Base-by-base conservation (phyloP, 257 asterid genomes). In the Petunia secreta region DNA sequence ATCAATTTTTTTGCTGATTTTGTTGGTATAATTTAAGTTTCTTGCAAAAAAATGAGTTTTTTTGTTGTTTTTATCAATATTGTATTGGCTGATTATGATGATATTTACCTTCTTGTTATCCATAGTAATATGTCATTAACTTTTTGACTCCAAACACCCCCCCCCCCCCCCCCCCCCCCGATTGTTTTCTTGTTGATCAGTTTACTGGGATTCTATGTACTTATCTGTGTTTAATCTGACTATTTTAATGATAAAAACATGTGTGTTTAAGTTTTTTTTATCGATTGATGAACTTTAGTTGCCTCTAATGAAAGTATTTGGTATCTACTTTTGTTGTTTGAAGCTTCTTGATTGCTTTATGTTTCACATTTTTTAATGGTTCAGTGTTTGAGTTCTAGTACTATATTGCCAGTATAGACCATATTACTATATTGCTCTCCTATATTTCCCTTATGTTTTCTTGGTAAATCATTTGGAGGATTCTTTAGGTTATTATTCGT, bases 241-340 rank as follows among this genome's bases (percentile, higher is more conserved):
- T 25, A 25, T 25, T 25, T 25, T 25, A 25, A 25, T 25, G 25
- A 25, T 25, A 25, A 25, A 25, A 25, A 25, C 25, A 25, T 25
- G 25, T 25, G 25, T 25, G 25, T 25, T 25, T 25, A 25, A 73
- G 2, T 50, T 73, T 73, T 50, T 73, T 50, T n/a, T n/a, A n/a
- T n/a, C n/a, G 44, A 71, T 6, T 50, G 77, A 34, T 13, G 39
- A 48, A 34, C 77, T 50, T 50, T 73, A 50, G 16, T 6, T 73
- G 62, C 60, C 44, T 73, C 46, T 0, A 44, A 73, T 73, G 62
- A 50, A 34, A 73, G 43, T 73, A 25, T 50, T 50, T 73, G 62
- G 78, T 50, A 73, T 73, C 78, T 11, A 34, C 78, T 73, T 71
- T 73, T 73, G 78, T 50, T 73, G 44, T 3, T 73, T 73, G 13